Conservation (phyloP, 2,329 filamentous ascomycete species). For the Thielaviopsis populi region DNA sequence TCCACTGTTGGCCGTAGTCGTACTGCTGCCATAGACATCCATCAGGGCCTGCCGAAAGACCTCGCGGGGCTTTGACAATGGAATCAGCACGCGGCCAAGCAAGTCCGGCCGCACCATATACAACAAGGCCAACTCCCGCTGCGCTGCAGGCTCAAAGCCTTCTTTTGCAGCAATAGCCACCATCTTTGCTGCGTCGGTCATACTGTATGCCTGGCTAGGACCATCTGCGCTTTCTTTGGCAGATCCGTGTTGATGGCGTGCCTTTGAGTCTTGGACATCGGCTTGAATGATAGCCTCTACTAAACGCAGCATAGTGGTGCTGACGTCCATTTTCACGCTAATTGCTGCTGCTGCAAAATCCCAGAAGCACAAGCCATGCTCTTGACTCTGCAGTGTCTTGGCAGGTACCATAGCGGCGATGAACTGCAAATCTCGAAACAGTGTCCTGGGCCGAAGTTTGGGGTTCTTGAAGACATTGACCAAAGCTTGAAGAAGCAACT, state of each 20-base stretch:
- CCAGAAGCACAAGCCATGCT: conserved; percentile 68
- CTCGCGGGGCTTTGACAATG: conserved; percentile 68
- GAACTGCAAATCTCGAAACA: conserved; percentile 70
- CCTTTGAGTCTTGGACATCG: conserved; percentile 27
- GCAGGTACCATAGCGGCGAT: conserved; percentile 52
- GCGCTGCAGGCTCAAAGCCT: conserved; percentile 63
- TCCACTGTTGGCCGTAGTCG: not conserved
- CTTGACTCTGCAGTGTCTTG: conserved; percentile 44
- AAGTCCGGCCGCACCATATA: conserved; percentile 86
- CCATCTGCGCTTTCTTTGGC: conserved; percentile 20
- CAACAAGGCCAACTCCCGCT: conserved; percentile 83
- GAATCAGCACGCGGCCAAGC: conserved; percentile 63
- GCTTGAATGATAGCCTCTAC: conserved; percentile 40
- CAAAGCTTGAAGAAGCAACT: conserved; percentile 51
- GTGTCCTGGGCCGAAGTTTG: conserved; percentile 57
- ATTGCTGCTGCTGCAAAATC: conserved; percentile 78
- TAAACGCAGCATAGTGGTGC: conserved; percentile 58
- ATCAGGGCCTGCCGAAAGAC: conserved; percentile 84
- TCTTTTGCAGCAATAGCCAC: conserved; percentile 90
- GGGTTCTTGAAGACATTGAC: conserved; percentile 52
- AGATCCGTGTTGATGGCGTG: conserved; percentile 23
- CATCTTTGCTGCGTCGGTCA: conserved; percentile 74
- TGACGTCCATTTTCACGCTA: conserved; percentile 76
- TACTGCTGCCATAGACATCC: conserved; percentile 42
- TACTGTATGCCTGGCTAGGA: conserved; percentile 43